These are phyloP conservation scores for Magnaporthiopsis poae DNA, from an alignment of 2,329 filamentous ascomycete genomes.

Conservation along the genomic window DNA sequence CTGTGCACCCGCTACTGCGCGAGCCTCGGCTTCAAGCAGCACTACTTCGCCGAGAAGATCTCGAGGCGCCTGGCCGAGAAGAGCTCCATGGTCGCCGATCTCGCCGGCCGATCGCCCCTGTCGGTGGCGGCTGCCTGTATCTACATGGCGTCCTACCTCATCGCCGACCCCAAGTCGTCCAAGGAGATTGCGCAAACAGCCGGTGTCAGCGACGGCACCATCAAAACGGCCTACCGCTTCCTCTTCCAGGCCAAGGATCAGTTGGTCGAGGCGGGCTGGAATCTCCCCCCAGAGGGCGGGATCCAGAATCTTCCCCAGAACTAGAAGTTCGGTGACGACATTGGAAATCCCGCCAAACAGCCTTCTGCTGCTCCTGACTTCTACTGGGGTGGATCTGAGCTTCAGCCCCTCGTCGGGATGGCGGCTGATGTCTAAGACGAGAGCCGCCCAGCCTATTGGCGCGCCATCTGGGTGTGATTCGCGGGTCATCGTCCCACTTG, in stretches of 20 bases:
- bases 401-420: background rate
- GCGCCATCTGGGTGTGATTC: background rate
- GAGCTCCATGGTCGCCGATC: constrained; percentile 65
- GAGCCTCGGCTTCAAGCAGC: constrained; percentile 61
- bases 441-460: background rate
- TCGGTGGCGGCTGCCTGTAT: constrained; percentile 93
- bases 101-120: constrained; percentile 85
- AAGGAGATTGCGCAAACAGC: constrained; percentile 78
- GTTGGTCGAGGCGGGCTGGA: constrained; percentile 30
- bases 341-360: background rate
- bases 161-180: constrained; percentile 68
- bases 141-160: constrained; percentile 84
- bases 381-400: background rate
- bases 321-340: constrained; percentile 22
- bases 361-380: background rate
- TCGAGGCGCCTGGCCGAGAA: constrained; percentile 69
- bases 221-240: constrained; percentile 88
- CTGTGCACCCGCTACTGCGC: constrained; percentile 86
- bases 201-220: constrained; percentile 91
- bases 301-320: constrained; percentile 59
- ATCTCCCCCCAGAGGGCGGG: constrained; percentile 58
- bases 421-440: background rate
- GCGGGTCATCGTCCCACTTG: background rate
- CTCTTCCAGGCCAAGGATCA: constrained; percentile 65
- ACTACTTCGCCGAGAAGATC: constrained; percentile 68